phyloP scores from a whole-genome alignment of 2,329 filamentous ascomycete species.

The Penicillium sp. region DNA sequence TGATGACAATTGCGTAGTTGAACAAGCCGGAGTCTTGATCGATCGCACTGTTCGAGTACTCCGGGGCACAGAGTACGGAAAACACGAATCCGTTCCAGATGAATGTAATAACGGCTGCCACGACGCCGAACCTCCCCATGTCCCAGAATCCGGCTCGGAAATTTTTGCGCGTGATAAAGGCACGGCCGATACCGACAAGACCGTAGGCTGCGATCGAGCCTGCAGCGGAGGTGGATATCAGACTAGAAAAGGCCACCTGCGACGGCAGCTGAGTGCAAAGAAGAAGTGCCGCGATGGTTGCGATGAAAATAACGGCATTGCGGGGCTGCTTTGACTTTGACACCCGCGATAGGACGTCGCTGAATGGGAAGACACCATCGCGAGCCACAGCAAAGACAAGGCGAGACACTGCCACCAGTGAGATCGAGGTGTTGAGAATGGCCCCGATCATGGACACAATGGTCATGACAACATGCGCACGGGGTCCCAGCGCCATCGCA shows the following conservation, averaged over 20 bases:
- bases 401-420: slow-evolving; percentile 50
- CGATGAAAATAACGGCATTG: slow-evolving; percentile 52
- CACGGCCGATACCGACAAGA: slow-evolving; percentile 41
- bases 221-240: slow-evolving; percentile 46
- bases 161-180: slow-evolving; percentile 41
- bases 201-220: slow-evolving; percentile 45
- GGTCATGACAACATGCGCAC: slow-evolving; percentile 23
- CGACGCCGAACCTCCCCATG: slow-evolving; percentile 39
- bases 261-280: slow-evolving; percentile 54
- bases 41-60: slow-evolving; percentile 25
- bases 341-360: slow-evolving; percentile 48
- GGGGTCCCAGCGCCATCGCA: slow-evolving; percentile 19
- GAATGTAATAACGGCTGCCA: slow-evolving; percentile 42
- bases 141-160: slow-evolving; percentile 45
- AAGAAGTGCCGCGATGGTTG: slow-evolving; percentile 47
- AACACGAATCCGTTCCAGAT: slow-evolving; percentile 47
- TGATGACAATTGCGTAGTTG: slow-evolving; percentile 42
- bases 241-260: slow-evolving; percentile 43
- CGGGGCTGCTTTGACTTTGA: slow-evolving; percentile 49
- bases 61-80: slow-evolving; percentile 42
- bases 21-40: slow-evolving; percentile 21
- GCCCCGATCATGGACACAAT: slow-evolving; percentile 18
- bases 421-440: slow-evolving; percentile 48
- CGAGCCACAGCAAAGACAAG: slow-evolving; percentile 55
- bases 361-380: slow-evolving; percentile 54